These are phyloP conservation scores for Dryadomyces quercus-mongolicae DNA, from an alignment of 2,329 filamentous ascomycete species.

Conservation along the genomic window DNA sequence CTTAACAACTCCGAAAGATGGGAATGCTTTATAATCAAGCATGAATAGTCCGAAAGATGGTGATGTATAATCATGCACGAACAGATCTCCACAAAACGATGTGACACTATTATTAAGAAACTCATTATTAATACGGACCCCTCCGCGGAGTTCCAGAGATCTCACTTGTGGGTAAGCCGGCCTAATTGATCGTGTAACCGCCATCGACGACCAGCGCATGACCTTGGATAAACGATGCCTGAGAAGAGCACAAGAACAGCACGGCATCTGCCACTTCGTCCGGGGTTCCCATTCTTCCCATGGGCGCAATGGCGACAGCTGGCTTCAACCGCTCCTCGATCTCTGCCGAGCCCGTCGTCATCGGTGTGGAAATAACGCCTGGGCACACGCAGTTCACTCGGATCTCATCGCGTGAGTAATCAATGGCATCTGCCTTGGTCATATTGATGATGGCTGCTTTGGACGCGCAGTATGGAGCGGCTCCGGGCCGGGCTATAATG, in stretches of 20 bases:
- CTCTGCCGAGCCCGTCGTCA: neutral
- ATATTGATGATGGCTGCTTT: slow-evolving; percentile 44
- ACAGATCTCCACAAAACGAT: too few relatives aligned
- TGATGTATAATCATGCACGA: too few relatives aligned
- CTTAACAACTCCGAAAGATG: too few relatives aligned
- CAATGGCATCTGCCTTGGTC: slow-evolving; percentile 46
- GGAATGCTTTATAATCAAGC: too few relatives aligned
- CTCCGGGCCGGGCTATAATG: slow-evolving; percentile 31
- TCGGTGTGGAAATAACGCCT: slow-evolving; percentile 14
- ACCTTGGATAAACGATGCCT: slow-evolving; percentile 1
- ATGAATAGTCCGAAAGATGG: too few relatives aligned
- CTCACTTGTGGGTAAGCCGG: too few relatives aligned
- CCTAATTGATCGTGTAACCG: slow-evolving; percentile 2
- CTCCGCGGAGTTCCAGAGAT: too few relatives aligned
- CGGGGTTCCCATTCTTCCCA: neutral
- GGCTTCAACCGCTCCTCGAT: neutral
- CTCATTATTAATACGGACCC: neutral
- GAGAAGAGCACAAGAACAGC: slow-evolving; percentile 1
- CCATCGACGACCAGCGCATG: slow-evolving; percentile 2
- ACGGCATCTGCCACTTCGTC: slow-evolving; percentile 1
- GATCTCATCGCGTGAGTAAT: slow-evolving; percentile 58
- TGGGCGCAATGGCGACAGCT: neutral
- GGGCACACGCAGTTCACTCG: slow-evolving; percentile 17
- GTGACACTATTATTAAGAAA: neutral
- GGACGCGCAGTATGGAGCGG: slow-evolving; percentile 43